Base-by-base conservation (phyloP, 2,329 filamentous ascomycete genomes). In the Penicillium sp. region DNA sequence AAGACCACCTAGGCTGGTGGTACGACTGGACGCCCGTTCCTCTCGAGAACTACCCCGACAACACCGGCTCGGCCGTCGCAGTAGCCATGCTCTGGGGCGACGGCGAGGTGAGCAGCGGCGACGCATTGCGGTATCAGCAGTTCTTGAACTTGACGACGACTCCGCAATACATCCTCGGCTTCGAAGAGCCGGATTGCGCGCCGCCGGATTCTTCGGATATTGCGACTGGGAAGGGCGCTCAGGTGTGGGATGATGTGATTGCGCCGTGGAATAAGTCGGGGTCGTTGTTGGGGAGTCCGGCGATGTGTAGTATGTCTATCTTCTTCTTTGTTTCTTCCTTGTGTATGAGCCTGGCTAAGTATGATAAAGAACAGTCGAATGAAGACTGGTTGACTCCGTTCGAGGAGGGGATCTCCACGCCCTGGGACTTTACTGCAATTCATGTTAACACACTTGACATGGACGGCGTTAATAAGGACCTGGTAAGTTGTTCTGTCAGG, bases 321-420 rank as follows among this genome's bases (percentile, higher is more conserved):
- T 14, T 5, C n/a, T 6, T 23, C 6, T 14, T 26, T 1, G 3
- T 1, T 16, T 14, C 12, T 43, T 24, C n/a, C 20, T 7, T n/a
- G 9, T n/a, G 43, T 21, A 20, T 20, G 11, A 28, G 18, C 7
- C 12, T 20, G 20, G 24, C 12, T 47, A 24, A 28, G 5, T n/a
- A 20, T 8, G 5, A 14, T 42, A 23, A 23, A 55, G 52, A 55
- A 23, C 52, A 55, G 46, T 38, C 52, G 5, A 33, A 48, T 49
- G 52, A 55, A 28, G 46, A 55, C 38, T 55, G 52, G 52, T 49
- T 55, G 20, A 30, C 45, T 21, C 52, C 45, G 3, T 55, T 55
- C 11, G 45, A 55, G 23, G 30, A 26, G 2, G 18, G 21, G n/a
- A 55, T 55, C 5, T 42, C 20, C 6, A 48, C 23, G 2, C 18